Conservation (phyloP, 1,284 basidiomycete species). For the Ganoderma lingzhi region DNA sequence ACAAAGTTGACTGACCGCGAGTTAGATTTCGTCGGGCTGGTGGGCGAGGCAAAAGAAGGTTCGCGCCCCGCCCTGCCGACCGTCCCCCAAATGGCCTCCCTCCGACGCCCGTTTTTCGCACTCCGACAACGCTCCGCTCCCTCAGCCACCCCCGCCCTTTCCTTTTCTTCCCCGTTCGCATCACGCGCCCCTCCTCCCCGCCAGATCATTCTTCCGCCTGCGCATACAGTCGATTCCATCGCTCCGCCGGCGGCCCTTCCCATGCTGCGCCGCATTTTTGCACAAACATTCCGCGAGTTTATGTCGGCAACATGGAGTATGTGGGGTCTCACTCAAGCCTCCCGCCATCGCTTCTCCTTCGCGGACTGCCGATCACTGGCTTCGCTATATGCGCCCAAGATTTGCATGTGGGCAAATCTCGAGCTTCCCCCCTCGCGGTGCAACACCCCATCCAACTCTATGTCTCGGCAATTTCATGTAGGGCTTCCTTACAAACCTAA, state of each 20-base stretch:
- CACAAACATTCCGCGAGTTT: neutral
- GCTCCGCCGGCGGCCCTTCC: too few species aligned
- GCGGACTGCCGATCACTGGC: constrained; percentile 9
- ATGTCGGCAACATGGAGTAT: neutral
- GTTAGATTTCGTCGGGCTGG: constrained; percentile 40
- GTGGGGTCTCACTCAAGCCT: too few species aligned
- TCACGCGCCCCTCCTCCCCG: constrained; percentile 4
- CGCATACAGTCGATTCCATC: neutral
- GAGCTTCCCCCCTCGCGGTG: constrained; percentile 7
- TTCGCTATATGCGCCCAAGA: constrained; percentile 11
- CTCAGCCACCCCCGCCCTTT: constrained; percentile 25
- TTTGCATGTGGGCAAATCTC: constrained; percentile 7
- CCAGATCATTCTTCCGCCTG: constrained; percentile 3
- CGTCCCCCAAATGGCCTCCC: constrained; percentile 34
- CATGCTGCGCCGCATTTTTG: neutral
- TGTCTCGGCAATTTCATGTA: constrained; percentile 12
- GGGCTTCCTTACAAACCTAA: constrained; percentile 4
- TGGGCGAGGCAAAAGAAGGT: constrained; percentile 40
- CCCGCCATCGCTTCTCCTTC: constrained; percentile 6
- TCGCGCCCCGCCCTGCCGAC: constrained; percentile 41
- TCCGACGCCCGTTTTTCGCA: constrained; percentile 26
- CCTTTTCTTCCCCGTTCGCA: neutral
- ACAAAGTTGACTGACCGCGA: constrained; percentile 44
- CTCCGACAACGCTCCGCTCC: constrained; percentile 26
- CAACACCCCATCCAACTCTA: constrained; percentile 8